A percentile compares a stretch with the other conserved stretches of the same genome.
Evolutionary conservation across 1,139 yeast species (phyloP).

Genomic region (Debaryomyces sp.): DNA sequence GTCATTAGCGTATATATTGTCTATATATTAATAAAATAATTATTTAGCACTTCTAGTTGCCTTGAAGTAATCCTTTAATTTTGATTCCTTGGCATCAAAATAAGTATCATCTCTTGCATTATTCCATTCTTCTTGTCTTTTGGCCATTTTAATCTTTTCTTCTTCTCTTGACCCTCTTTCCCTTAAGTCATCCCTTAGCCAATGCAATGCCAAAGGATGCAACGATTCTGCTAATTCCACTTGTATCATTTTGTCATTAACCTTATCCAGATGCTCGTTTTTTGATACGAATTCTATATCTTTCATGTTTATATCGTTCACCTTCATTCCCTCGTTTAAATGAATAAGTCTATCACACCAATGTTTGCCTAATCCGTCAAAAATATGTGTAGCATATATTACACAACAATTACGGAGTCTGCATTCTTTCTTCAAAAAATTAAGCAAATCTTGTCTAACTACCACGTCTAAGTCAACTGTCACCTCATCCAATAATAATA

Average conservation of each 20-base stretch:
- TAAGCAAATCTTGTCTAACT: constrained; percentile 74
- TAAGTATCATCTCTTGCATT: constrained; percentile 43
- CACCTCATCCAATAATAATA: constrained; percentile 85
- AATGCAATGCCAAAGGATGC: constrained; percentile 70
- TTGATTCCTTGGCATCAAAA: constrained; percentile 49
- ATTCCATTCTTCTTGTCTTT: constrained; percentile 51
- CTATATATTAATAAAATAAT: constrained; percentile 8
- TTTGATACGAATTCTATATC: constrained; percentile 19
- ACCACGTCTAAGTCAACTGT: constrained; percentile 95
- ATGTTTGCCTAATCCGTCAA: constrained; percentile 78
- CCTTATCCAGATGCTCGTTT: constrained; percentile 11
- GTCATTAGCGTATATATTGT: background rate
- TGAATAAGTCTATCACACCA: constrained; percentile 93
- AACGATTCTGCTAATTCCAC: constrained; percentile 54
- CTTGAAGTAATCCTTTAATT: constrained; percentile 50
- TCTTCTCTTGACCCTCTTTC: constrained; percentile 58
- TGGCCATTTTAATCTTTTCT: constrained; percentile 45
- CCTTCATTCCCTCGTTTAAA: constrained; percentile 63
- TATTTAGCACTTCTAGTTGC: constrained; percentile 38
- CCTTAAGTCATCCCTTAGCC: constrained; percentile 59
- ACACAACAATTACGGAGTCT: constrained; percentile 64
- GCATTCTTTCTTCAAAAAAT: constrained; percentile 74
- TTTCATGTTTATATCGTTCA: constrained; percentile 26
- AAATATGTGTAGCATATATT: constrained; percentile 93
- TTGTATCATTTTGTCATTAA: constrained; percentile 24